These are phyloP conservation scores for Lobosporangium transversale DNA, from an alignment of 192 early-diverging fungal species.

Conservation along the genomic window DNA sequence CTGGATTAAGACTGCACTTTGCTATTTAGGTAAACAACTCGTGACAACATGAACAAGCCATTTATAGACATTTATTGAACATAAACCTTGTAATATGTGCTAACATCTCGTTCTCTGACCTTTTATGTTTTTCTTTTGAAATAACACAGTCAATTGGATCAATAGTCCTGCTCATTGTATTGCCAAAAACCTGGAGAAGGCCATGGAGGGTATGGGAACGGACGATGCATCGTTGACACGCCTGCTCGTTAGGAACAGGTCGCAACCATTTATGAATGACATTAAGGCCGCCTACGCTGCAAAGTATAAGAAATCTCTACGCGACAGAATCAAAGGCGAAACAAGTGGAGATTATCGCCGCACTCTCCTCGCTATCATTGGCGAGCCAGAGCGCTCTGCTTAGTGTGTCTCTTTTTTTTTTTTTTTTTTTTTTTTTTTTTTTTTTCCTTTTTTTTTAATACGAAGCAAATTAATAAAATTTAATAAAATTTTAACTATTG, in stretches of 20 bases:
- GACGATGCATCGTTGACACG: slow-evolving; percentile 34
- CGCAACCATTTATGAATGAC: slow-evolving; percentile 39
- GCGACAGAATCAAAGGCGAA: slow-evolving; percentile 47
- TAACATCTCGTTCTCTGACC: background rate
- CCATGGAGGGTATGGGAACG: slow-evolving; percentile 41
- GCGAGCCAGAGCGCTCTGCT: slow-evolving; percentile 21
- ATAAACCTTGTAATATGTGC: too few relatives aligned
- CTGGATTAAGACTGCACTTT: slow-evolving; percentile 46
- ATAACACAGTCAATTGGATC: slow-evolving; percentile 33
- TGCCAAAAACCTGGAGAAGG: slow-evolving; percentile 49
- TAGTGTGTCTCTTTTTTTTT: background rate
- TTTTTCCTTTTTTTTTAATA: too few relatives aligned
- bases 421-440: too few relatives aligned
- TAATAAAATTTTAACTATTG: too few relatives aligned
- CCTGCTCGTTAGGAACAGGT: slow-evolving; percentile 41
- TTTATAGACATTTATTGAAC: too few relatives aligned
- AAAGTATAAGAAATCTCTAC: slow-evolving; percentile 34
- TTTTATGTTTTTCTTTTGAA: too few relatives aligned
- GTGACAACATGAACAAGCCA: too few relatives aligned
- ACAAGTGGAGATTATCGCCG: slow-evolving; percentile 43
- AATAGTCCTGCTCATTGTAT: slow-evolving; percentile 35
- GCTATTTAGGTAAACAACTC: slow-evolving; percentile 48
- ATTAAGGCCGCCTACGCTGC: slow-evolving; percentile 34
- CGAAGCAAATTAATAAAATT: too few relatives aligned
- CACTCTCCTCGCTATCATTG: slow-evolving; percentile 21